phyloP scores from a whole-genome alignment of 495 filamentous ascomycete genomes.

The Hapsidospora chrysogenum region DNA sequence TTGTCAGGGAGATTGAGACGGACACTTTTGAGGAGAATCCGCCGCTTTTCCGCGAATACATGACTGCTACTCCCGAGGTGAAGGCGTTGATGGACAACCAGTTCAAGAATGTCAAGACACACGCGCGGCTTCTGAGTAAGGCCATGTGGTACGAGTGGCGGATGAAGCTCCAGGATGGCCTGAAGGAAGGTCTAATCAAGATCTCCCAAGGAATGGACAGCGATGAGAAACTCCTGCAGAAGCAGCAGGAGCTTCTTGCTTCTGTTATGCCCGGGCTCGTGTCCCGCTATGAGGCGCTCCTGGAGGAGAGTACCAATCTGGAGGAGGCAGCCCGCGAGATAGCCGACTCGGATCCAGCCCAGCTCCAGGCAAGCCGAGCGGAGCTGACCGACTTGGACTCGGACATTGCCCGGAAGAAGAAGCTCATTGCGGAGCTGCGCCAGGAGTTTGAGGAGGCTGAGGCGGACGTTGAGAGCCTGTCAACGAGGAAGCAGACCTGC shows the following conservation, averaged over 20 bases:
- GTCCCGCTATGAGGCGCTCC: constrained; percentile 38
- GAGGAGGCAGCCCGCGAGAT: constrained; percentile 59
- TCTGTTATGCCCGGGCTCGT: constrained; percentile 46
- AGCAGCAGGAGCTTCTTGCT: constrained; percentile 50
- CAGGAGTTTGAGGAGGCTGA: constrained; percentile 45
- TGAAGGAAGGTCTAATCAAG: constrained; percentile 60
- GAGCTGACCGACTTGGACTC: constrained; percentile 46
- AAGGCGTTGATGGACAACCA: constrained; percentile 83
- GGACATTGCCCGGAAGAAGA: constrained; percentile 51
- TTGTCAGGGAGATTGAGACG: constrained; percentile 75
- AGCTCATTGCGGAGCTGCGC: constrained; percentile 45
- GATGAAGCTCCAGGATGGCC: constrained; percentile 69
- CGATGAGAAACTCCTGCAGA: constrained; percentile 50
- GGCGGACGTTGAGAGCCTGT: constrained; percentile 36
- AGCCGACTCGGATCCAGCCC: constrained; percentile 60
- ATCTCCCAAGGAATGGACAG: constrained; percentile 58
- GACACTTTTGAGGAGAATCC: constrained; percentile 82
- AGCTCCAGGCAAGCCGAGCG: constrained; percentile 48
- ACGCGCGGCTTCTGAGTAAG: constrained; percentile 77
- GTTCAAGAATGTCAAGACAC: constrained; percentile 89
- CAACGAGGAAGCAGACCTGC: constrained; percentile 50
- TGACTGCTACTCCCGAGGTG: constrained; percentile 70
- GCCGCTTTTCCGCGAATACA: constrained; percentile 78
- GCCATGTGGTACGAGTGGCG: constrained; percentile 98
- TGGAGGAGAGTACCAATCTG: constrained; percentile 43